These are phyloP conservation scores for Suhomyces xylopsoci DNA, from an alignment of 805 yeast species.

Conservation along the genomic window DNA sequence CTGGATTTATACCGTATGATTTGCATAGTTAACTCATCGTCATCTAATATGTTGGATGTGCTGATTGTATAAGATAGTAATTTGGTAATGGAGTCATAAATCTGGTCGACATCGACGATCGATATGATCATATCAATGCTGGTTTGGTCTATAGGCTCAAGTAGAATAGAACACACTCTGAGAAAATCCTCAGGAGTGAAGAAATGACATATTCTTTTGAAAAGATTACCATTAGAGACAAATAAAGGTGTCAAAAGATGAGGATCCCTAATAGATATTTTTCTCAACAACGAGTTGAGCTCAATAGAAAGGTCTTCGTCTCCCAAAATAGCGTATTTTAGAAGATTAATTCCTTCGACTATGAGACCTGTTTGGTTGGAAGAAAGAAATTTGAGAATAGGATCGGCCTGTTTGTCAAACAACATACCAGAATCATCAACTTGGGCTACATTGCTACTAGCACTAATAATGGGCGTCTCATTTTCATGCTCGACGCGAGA, in stretches of 20 bases:
- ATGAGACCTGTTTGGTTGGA: conserved; percentile 29
- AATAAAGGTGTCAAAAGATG: conserved; percentile 31
- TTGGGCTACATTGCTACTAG: too few species aligned
- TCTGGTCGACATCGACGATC: conserved; percentile 22
- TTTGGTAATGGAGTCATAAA: conserved; percentile 26
- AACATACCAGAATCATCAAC: neutral
- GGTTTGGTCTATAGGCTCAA: conserved; percentile 18
- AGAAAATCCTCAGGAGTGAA: conserved; percentile 36
- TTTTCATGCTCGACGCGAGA: neutral
- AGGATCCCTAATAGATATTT: conserved; percentile 30
- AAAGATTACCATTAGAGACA: conserved; percentile 20
- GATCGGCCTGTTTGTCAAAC: conserved; percentile 28
- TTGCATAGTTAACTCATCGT: conserved; percentile 34
- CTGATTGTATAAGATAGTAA: conserved; percentile 31
- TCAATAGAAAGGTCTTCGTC: conserved; percentile 31
- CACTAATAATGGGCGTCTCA: neutral
- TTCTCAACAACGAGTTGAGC: conserved; percentile 19
- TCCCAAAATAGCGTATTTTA: conserved; percentile 37
- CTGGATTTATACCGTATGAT: conserved; percentile 30
- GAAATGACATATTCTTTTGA: conserved; percentile 22
- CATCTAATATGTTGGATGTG: conserved; percentile 27
- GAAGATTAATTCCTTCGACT: conserved; percentile 34
- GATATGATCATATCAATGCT: conserved; percentile 21
- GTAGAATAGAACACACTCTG: conserved; percentile 26
- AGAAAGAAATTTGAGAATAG: conserved; percentile 33